Evolutionary conservation across 768 basidiomycete species (phyloP), one percentile per base, ranked within the genome.

Genomic region (Rhodocollybia butyracea): DNA sequence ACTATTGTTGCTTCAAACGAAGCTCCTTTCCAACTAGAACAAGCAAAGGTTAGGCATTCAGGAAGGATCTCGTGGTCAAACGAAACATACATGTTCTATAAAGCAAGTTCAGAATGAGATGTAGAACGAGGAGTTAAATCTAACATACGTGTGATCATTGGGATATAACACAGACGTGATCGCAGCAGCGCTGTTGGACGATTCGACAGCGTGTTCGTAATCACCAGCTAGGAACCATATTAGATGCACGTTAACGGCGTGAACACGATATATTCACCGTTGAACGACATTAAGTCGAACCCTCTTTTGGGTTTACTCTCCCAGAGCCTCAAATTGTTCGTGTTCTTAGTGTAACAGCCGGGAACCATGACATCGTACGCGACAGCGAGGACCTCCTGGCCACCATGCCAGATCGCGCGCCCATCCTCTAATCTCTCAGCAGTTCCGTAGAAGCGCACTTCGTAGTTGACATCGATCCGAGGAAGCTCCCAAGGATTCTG

Each of bases 331-430:
- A 98, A 74, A 71, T 97, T 98, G 76, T 96, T 95, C 48, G 91
- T 94, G 59, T 86, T 94, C 70, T 78, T 80, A 39, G 91, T 94
- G 24, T 78, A 79, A 66, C 83, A 94, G 3, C 92, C 89, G 4
- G 95, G 94, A 61, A 98, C 90, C 75, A 96, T 96, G 19, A 92
- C 86, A 67, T 98, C 96, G 66, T 96, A 95, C 0, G 95, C 96
- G 41, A 94, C 81, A 1, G 96, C 96, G 27, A 96, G 68, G 29
- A 97, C 94, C 70, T 97, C 93, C 71, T 95, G 91, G 0, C 96
- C 96, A 7, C 95, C 96, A 19, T 83, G 80, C 91, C 91, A 93
- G 15, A 79, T 61, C 2, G 82, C 88, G 54, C 83, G 83, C 3
- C 79, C 83, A 59, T 85, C 83, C 19, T 71, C 66, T 31, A 85